Evolutionary conservation across 169 alveolate genomes (phyloP).

Genomic region (Plasmodium fragile): DNA sequence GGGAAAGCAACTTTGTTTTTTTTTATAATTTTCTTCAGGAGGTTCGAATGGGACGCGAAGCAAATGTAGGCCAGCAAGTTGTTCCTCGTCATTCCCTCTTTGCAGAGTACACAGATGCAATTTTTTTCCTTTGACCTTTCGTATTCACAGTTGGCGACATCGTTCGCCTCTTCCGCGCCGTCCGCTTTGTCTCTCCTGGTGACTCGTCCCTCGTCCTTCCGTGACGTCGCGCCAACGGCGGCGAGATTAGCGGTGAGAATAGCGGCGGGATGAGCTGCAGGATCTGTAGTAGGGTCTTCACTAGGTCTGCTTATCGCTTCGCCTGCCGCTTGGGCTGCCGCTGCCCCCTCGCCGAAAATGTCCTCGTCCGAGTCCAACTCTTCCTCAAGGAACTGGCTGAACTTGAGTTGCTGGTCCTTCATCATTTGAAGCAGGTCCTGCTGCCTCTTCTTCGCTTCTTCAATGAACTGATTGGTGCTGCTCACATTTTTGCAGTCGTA

Average conservation of each 20-base stretch:
- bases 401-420: slow-evolving; percentile 51
- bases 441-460: slow-evolving; percentile 40
- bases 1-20: slow-evolving; percentile 70
- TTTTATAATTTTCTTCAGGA: slow-evolving; percentile 57
- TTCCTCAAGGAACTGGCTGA: slow-evolving; percentile 42
- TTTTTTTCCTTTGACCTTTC: slow-evolving; percentile 56
- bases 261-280: too few species aligned
- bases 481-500: slow-evolving; percentile 51
- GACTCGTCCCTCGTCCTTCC: neutral
- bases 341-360: neutral
- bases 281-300: neutral
- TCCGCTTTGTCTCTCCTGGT: neutral
- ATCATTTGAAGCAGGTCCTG: slow-evolving; percentile 45
- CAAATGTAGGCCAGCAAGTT: slow-evolving; percentile 63
- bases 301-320: neutral
- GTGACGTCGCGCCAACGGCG: neutral
- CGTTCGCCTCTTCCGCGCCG: neutral
- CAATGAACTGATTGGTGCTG: slow-evolving; percentile 27
- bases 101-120: slow-evolving; percentile 71
- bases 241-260: too few species aligned
- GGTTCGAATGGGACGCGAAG: slow-evolving; percentile 53
- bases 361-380: slow-evolving; percentile 35
- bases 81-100: slow-evolving; percentile 62
- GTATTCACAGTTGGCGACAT: slow-evolving; percentile 16
- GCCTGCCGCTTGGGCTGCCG: neutral